phyloP scores from a whole-genome alignment of 2,329 filamentous ascomycete genomes.

The Claviceps purpurea region DNA sequence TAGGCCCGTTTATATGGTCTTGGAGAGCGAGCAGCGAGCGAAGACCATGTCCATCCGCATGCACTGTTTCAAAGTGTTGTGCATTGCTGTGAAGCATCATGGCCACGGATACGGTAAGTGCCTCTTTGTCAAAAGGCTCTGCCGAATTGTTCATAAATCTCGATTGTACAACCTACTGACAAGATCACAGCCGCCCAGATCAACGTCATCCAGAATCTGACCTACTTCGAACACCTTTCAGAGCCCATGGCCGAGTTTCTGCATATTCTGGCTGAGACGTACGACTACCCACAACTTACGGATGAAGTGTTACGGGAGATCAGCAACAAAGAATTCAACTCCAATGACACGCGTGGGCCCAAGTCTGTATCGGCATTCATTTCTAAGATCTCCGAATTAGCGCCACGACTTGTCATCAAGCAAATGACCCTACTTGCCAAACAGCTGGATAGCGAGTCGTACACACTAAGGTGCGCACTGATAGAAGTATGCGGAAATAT shows the following conservation, averaged over 20 bases:
- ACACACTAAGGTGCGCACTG: constrained; percentile 82
- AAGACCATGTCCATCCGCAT: constrained; percentile 84
- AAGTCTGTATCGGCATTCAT: constrained; percentile 95
- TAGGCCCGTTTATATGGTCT: constrained; percentile 79
- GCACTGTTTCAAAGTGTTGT: constrained; percentile 94
- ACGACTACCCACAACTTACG: constrained; percentile 89
- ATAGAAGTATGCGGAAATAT: constrained; percentile 97
- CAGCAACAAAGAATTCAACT: constrained; percentile 96
- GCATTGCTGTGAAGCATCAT: constrained; percentile 93
- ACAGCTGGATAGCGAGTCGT: constrained; percentile 92
- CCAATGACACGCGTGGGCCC: constrained; percentile 85
- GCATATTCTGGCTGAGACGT: constrained; percentile 90
- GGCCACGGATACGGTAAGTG: constrained; percentile 80
- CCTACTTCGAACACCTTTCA: constrained; percentile 96
- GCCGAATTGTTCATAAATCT: too few relatives aligned
- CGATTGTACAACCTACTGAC: constrained; percentile 13
- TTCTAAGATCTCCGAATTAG: constrained; percentile 81
- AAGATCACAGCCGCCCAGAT: constrained; percentile 67
- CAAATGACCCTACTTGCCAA: constrained; percentile 94
- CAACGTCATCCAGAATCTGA: constrained; percentile 91
- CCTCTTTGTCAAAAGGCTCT: too few relatives aligned
- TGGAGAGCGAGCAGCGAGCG: constrained; percentile 86
- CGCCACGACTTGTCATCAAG: constrained; percentile 85
- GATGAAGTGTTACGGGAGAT: constrained; percentile 90
- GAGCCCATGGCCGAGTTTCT: constrained; percentile 98